Conservation (phyloP, 768 basidiomycete species). For the Psilocybe azurescens region DNA sequence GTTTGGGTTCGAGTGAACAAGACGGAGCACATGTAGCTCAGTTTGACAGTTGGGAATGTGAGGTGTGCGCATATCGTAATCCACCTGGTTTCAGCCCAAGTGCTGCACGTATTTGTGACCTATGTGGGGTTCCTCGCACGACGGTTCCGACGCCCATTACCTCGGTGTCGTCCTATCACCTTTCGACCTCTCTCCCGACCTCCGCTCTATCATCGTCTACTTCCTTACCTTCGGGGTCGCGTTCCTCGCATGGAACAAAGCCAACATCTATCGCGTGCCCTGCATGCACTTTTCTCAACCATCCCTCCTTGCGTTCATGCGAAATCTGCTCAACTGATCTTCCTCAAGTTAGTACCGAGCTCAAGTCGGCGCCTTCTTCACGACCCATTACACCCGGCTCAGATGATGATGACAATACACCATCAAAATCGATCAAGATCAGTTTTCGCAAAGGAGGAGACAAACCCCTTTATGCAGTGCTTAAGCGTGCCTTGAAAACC, state of each 20-base stretch:
- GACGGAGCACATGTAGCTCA: conserved; percentile 28
- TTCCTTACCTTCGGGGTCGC: conserved; percentile 35
- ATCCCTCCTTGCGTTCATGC: conserved; percentile 71
- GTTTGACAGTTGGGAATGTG: conserved; percentile 79
- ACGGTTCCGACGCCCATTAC: conserved; percentile 31
- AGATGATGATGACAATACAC: conserved; percentile 39
- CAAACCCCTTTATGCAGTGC: conserved; percentile 76
- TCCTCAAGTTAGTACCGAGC: conserved; percentile 39
- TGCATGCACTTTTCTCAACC: conserved; percentile 93
- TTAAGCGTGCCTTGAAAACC: conserved; percentile 26
- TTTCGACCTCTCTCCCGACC: conserved; percentile 47
- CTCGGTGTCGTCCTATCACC: conserved; percentile 30
- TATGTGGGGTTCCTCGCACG: conserved; percentile 82
- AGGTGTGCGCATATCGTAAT: conserved; percentile 88
- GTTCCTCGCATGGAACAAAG: conserved; percentile 19
- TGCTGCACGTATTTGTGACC: conserved; percentile 69
- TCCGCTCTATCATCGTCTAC: conserved; percentile 39
- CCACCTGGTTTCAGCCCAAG: conserved; percentile 75
- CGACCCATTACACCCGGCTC: conserved; percentile 60
- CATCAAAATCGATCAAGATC: conserved; percentile 67
- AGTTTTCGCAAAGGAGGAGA: conserved; percentile 94
- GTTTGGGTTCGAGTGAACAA: conserved; percentile 27
- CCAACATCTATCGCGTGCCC: conserved; percentile 66
- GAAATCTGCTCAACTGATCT: conserved; percentile 87
- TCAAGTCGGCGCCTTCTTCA: conserved; percentile 70